A percentile compares a stretch with the other conserved stretches of the same genome.
Evolutionary conservation across 805 yeast species (phyloP).

Genomic region (Hanseniaspora vineae): DNA sequence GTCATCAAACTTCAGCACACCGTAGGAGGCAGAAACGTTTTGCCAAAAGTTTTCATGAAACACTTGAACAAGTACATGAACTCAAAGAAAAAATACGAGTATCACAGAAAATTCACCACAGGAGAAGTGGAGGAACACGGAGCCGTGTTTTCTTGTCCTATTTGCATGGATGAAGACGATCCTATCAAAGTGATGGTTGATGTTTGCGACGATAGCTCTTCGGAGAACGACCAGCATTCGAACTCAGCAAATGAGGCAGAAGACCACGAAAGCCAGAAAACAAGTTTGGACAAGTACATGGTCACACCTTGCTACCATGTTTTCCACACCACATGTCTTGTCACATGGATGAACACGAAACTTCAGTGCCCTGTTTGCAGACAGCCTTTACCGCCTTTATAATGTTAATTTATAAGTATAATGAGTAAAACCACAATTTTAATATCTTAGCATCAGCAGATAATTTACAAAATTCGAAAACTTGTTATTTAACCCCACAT

Average conservation of each 20-base stretch:
- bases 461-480: too few species aligned
- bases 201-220: too few species aligned
- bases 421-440: too few species aligned
- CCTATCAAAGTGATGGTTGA: not conserved
- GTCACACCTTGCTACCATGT: slow-evolving; percentile 86
- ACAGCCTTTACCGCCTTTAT: slow-evolving; percentile 70
- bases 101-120: slow-evolving; percentile 1
- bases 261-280: slow-evolving; percentile 9
- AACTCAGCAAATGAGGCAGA: not conserved
- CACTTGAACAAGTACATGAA: slow-evolving; percentile 13
- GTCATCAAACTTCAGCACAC: slow-evolving; percentile 47
- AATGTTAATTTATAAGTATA: slow-evolving; percentile 13
- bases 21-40: slow-evolving; percentile 3
- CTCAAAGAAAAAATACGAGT: slow-evolving; percentile 26
- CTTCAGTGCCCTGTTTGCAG: slow-evolving; percentile 92
- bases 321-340: slow-evolving; percentile 81
- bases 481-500: too few species aligned
- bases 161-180: slow-evolving; percentile 6
- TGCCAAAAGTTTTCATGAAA: slow-evolving; percentile 11
- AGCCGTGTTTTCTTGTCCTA: slow-evolving; percentile 3
- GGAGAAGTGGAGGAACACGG: slow-evolving; percentile 1
- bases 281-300: slow-evolving; percentile 36
- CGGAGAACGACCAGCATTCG: not conserved
- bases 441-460: too few species aligned
- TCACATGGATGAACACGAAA: slow-evolving; percentile 86